phyloP scores from a whole-genome alignment of 108 stramenopile genomes.

The Nitzschia putrida region DNA sequence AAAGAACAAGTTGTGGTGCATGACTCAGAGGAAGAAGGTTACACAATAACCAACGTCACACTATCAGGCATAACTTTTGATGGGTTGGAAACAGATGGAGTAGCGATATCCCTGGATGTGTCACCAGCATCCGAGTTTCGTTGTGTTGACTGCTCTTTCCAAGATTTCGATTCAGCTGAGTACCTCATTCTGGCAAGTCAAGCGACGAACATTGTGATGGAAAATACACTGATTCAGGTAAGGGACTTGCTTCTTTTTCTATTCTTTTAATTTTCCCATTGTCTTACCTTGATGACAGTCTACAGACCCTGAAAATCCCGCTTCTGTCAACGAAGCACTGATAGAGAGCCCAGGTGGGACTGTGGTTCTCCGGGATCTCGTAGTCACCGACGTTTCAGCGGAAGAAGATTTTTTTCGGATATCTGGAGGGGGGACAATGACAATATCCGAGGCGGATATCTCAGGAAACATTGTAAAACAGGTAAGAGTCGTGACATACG shows the following conservation, averaged over 20 bases:
- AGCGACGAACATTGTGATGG: not conserved
- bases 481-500: not conserved
- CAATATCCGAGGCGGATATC: not conserved
- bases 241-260: not conserved
- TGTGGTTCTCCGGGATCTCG: not conserved
- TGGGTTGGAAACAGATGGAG: not conserved
- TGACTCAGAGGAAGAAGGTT: not conserved
- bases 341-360: not conserved
- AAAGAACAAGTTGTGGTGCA: not conserved
- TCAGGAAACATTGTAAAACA: not conserved
- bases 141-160: not conserved
- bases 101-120: not conserved
- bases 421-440: not conserved
- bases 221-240: slow-evolving; percentile 1
- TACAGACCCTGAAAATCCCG: not conserved
- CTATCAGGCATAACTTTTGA: not conserved
- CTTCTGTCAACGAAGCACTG: not conserved
- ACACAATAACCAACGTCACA: not conserved
- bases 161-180: not conserved
- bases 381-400: not conserved
- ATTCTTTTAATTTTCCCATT: not conserved
- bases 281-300: not conserved
- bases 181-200: not conserved
- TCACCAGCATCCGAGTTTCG: not conserved
- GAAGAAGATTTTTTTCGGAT: not conserved